Evolutionary conservation across 805 yeast species (phyloP), one percentile per base, ranked within the genome.

Genomic region (Starmera dryadoides): DNA sequence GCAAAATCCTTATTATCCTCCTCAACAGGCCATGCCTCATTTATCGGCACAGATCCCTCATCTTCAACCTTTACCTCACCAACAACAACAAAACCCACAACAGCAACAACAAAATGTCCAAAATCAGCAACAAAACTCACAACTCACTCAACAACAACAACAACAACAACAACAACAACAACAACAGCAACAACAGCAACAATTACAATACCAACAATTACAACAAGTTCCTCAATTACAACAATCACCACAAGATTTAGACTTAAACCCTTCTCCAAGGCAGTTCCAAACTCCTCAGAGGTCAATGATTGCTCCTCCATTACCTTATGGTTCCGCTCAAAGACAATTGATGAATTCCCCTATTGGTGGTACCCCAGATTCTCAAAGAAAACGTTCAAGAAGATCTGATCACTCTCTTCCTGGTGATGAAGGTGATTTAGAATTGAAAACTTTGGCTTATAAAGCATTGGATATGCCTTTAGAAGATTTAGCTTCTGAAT

Each of bases 401-500:
- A 48, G 51, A 35, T 46, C 56, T 1, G 58, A 54, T 32, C 52
- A 48, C 32, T 48, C 56, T 4, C 36, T 46, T 35, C 50, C 55
- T 26, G 56, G 54, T 33, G 59, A 55, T 34, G 62, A 60, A 15
- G 62, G 66, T 11, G 70, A 67, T 36, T 43, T 42, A 11, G 67
- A 67, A 39, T 45, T 68, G 42, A 64, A 57, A 44, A 56, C 52
- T 35, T 44, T 66, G 35, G 73, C 73, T 3, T 39, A 43, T 16
- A 49, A 50, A 36, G 46, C 49, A 2, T 37, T 55, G 4, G 47
- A 46, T 20, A 16, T 44, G 4, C 68, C 78, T 1, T 55, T 74
- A 7, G 48, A 62, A 4, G 70, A 69, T 22, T 60, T 72, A 40
- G 77, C 77, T 0, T 44, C 59, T 2, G 59, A 64, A 23, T 66